These are phyloP conservation scores for Trichoderma lentiforme DNA, from an alignment of 2,329 filamentous ascomycete species.

Conservation along the genomic window DNA sequence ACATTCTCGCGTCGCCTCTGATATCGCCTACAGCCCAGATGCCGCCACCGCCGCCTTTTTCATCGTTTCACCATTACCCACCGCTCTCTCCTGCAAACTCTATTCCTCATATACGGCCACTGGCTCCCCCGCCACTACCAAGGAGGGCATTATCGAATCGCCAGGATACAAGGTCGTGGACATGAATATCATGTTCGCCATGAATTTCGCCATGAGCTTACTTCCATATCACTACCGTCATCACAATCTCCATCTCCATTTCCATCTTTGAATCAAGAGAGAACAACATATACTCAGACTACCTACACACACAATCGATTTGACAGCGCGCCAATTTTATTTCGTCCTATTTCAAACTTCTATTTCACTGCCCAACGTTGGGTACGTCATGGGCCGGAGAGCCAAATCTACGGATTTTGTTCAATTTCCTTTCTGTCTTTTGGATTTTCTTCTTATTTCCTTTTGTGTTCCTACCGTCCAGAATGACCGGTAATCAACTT, in stretches of 20 bases:
- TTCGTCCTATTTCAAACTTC: background rate
- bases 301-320: background rate
- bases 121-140: background rate
- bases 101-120: background rate
- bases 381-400: background rate
- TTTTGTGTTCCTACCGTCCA: background rate
- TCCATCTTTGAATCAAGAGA: background rate
- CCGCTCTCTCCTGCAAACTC: conserved; percentile 4
- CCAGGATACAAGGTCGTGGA: background rate
- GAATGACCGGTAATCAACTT: background rate
- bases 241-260: background rate
- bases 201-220: background rate
- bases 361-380: background rate
- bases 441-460: background rate
- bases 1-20: conserved; percentile 10
- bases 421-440: background rate
- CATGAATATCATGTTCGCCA: background rate
- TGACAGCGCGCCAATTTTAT: background rate
- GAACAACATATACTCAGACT: background rate
- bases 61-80: background rate
- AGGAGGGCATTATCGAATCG: conserved; percentile 2
- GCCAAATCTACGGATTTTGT: background rate
- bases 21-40: background rate
- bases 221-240: too few species aligned
- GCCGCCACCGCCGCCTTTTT: conserved; percentile 6